Conservation (phyloP, 2,329 filamentous ascomycete genomes). For the Hymenotorrendiella dingleyae region DNA sequence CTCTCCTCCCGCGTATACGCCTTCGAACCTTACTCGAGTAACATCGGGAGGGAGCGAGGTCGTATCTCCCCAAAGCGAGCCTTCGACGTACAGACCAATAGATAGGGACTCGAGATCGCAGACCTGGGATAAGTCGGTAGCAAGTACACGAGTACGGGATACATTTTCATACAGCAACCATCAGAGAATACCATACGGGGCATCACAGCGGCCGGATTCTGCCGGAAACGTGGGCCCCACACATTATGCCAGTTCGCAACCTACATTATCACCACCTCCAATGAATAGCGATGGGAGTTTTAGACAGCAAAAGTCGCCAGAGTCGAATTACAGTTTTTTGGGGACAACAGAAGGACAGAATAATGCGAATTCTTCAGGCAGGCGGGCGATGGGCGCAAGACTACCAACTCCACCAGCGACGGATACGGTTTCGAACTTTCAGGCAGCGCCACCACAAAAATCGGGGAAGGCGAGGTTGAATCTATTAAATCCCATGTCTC, state of each 20-base stretch:
- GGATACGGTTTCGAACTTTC: conserved; percentile 17
- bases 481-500: conserved; percentile 35
- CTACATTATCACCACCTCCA: conserved; percentile 11
- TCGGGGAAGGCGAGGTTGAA: conserved; percentile 29
- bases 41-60: conserved; percentile 24
- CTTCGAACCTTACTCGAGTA: conserved; percentile 36
- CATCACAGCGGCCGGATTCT: conserved; percentile 20
- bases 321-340: conserved; percentile 15
- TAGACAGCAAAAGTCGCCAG: conserved; percentile 12
- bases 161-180: conserved; percentile 17
- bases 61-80: conserved; percentile 1
- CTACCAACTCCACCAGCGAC: conserved; percentile 24
- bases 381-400: conserved; percentile 21
- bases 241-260: conserved; percentile 16
- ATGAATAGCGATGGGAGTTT: conserved; percentile 12
- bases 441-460: conserved; percentile 19
- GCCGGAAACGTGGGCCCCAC: conserved; percentile 18
- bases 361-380: conserved; percentile 15
- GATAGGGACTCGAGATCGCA: conserved; percentile 16
- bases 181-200: conserved; percentile 18
- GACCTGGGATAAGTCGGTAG: conserved; percentile 11
- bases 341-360: conserved; percentile 15
- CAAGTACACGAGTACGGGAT: conserved; percentile 13
- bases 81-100: conserved; percentile 6
- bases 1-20: conserved; percentile 39